A percentile compares a stretch with the other conserved stretches of the same genome.
Conservation (phyloP, 1,139 yeast genomes). For the Candida gigantensis region DNA sequence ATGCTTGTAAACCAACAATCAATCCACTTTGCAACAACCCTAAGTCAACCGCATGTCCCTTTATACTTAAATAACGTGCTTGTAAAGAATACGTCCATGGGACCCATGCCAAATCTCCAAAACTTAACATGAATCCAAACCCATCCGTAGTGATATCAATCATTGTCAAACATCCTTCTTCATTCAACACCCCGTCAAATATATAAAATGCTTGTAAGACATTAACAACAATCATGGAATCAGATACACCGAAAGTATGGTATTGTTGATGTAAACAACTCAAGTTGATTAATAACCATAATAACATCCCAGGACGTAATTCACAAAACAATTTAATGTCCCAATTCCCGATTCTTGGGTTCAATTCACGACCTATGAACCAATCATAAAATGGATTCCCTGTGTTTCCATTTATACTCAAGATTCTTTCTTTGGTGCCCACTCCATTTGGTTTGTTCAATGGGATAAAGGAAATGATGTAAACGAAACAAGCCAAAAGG, state of each 20-base stretch:
- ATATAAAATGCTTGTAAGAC: slow-evolving; percentile 78
- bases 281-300: slow-evolving; percentile 80
- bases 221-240: slow-evolving; percentile 71
- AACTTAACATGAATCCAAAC: slow-evolving; percentile 91
- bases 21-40: slow-evolving; percentile 43
- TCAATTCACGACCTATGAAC: slow-evolving; percentile 96
- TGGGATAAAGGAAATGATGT: slow-evolving; percentile 66
- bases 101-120: slow-evolving; percentile 92
- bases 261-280: slow-evolving; percentile 84
- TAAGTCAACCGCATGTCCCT: slow-evolving; percentile 54
- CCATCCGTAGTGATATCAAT: slow-evolving; percentile 97
- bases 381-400: slow-evolving; percentile 80
- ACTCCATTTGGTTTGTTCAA: slow-evolving; percentile 49
- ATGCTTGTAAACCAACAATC: slow-evolving; percentile 42
- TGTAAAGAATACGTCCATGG: slow-evolving; percentile 92
- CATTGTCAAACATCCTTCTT: slow-evolving; percentile 87
- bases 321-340: slow-evolving; percentile 93
- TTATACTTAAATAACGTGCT: slow-evolving; percentile 71
- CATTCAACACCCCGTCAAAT: slow-evolving; percentile 89
- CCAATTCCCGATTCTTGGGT: slow-evolving; percentile 83
- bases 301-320: slow-evolving; percentile 88
- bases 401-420: slow-evolving; percentile 87
- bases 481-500: slow-evolving; percentile 63
- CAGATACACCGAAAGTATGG: slow-evolving; percentile 61
- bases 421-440: slow-evolving; percentile 63